A percentile compares a stretch with the other conserved stretches of the same genome.
Evolutionary conservation across 169 alveolate species (phyloP).

Genomic region (Plasmodium blacklocki): DNA sequence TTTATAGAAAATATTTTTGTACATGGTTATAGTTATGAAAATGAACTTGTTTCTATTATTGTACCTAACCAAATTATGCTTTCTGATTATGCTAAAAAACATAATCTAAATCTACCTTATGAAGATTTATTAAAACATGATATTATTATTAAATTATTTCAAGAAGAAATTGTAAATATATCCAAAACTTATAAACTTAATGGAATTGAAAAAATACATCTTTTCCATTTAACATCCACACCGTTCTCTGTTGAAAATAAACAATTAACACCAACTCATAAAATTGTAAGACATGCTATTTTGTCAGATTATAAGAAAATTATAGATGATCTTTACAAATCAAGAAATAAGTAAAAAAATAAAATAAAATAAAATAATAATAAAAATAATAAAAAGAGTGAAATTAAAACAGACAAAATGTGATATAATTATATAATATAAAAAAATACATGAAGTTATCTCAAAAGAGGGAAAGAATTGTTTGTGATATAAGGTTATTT

Average conservation of each 20-base stretch:
- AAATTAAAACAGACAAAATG: no score
- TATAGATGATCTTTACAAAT: constrained; percentile 81
- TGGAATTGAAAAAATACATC: constrained; percentile 86
- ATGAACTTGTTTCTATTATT: constrained; percentile 76
- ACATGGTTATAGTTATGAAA: constrained; percentile 81
- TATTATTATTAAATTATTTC: constrained; percentile 72
- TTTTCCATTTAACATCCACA: constrained; percentile 86
- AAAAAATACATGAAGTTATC: no score
- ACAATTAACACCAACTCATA: constrained; percentile 94
- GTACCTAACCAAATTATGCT: constrained; percentile 59
- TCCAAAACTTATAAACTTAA: constrained; percentile 79
- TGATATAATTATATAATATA: neutral
- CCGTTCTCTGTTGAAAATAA: constrained; percentile 92
- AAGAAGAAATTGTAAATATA: constrained; percentile 67
- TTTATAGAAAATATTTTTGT: constrained; percentile 83
- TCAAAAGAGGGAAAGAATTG: no score
- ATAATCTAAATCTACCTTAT: constrained; percentile 76
- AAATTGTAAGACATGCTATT: constrained; percentile 90
- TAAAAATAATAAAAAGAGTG: no score
- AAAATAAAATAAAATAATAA: neutral
- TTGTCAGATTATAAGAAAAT: constrained; percentile 73
- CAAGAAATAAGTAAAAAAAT: constrained; percentile 17
- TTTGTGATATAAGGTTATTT: no score
- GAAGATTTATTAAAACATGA: constrained; percentile 74
- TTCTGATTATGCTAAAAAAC: constrained; percentile 59